phyloP scores from a whole-genome alignment of 2,329 filamentous ascomycete genomes.

The Epichloe aotearoae region DNA sequence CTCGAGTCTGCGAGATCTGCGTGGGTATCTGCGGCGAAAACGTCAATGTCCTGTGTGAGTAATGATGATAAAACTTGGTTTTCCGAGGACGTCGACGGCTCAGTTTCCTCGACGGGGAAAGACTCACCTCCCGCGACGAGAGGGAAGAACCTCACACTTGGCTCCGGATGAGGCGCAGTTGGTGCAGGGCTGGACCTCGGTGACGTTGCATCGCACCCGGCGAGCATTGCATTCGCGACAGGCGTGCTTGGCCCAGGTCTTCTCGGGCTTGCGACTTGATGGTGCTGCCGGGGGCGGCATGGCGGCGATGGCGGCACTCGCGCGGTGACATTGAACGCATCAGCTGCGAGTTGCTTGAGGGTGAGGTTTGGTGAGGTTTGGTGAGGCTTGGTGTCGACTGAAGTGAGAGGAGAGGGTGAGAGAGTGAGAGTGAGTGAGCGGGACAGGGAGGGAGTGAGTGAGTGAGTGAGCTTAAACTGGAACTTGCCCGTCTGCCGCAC shows the following conservation, averaged over 20 bases:
- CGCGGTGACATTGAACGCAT: not conserved
- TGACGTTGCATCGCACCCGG: slow-evolving; percentile 23
- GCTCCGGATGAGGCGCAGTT: slow-evolving; percentile 17
- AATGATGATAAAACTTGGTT: too few species aligned
- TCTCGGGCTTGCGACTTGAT: slow-evolving; percentile 16
- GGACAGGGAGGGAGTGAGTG: not conserved
- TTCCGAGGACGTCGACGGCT: too few species aligned
- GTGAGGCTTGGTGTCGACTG: not conserved
- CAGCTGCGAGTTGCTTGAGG: not conserved
- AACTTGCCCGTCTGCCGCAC: too few species aligned
- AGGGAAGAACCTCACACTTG: slow-evolving; percentile 20
- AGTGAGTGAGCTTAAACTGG: not conserved
- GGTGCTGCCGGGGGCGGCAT: not conserved
- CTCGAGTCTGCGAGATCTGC: slow-evolving; percentile 10
- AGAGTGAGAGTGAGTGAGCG: not conserved
- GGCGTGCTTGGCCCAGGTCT: slow-evolving; percentile 21
- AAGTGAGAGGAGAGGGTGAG: not conserved
- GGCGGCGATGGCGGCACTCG: not conserved
- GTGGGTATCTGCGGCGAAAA: slow-evolving; percentile 11
- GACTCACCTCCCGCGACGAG: slow-evolving; percentile 20
- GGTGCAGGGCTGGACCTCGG: slow-evolving; percentile 19
- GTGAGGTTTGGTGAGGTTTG: not conserved
- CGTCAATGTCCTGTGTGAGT: too few species aligned
- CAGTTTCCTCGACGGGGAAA: too few species aligned
- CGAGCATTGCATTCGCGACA: slow-evolving; percentile 22